Percentiles rank a stretch among this genome's conserved stretches.
Evolutionary conservation across 2,329 filamentous ascomycete species (phyloP).

Genomic region (Colletotrichum cuscutae): DNA sequence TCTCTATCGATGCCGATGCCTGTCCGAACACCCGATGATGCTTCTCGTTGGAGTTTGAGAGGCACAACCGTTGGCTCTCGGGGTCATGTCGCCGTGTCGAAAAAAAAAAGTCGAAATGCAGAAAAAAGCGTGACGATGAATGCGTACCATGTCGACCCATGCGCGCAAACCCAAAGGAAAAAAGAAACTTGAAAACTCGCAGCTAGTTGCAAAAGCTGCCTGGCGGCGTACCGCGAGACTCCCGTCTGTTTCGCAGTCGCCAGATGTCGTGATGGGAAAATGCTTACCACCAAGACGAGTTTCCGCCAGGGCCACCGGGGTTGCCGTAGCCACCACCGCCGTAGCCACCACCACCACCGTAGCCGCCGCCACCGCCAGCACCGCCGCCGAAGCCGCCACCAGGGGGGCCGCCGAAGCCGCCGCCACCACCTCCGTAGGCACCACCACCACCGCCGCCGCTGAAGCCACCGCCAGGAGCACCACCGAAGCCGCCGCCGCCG

Average conservation of each 20-base stretch:
- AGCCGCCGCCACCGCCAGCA: slow-evolving; percentile 50
- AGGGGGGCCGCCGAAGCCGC: slow-evolving; percentile 60
- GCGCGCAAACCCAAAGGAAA: slow-evolving; percentile 33
- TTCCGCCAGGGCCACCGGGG: slow-evolving; percentile 71
- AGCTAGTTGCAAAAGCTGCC: slow-evolving; percentile 41
- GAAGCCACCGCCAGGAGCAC: slow-evolving; percentile 52
- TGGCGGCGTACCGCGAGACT: slow-evolving; percentile 5
- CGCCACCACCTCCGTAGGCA: slow-evolving; percentile 56
- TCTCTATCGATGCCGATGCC: slow-evolving; percentile 41
- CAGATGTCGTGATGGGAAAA: slow-evolving; percentile 10
- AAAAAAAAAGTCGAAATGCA: slow-evolving; percentile 38
- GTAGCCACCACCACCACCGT: slow-evolving; percentile 53
- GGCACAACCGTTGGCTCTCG: slow-evolving; percentile 41
- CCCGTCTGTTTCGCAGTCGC: slow-evolving; percentile 3
- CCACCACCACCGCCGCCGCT: slow-evolving; percentile 51
- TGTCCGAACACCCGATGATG: slow-evolving; percentile 48
- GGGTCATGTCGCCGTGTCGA: slow-evolving; percentile 49
- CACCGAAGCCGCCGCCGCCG: slow-evolving; percentile 57
- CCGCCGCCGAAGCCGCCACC: slow-evolving; percentile 56
- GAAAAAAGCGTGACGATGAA: slow-evolving; percentile 42
- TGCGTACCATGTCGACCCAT: slow-evolving; percentile 33
- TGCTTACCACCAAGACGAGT: slow-evolving; percentile 76
- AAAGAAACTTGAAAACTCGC: slow-evolving; percentile 43
- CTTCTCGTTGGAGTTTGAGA: slow-evolving; percentile 43
- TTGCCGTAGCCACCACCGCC: slow-evolving; percentile 74